These are phyloP conservation scores for Coniferiporia weirii DNA, from an alignment of 1,284 basidiomycete genomes.

Conservation along the genomic window DNA sequence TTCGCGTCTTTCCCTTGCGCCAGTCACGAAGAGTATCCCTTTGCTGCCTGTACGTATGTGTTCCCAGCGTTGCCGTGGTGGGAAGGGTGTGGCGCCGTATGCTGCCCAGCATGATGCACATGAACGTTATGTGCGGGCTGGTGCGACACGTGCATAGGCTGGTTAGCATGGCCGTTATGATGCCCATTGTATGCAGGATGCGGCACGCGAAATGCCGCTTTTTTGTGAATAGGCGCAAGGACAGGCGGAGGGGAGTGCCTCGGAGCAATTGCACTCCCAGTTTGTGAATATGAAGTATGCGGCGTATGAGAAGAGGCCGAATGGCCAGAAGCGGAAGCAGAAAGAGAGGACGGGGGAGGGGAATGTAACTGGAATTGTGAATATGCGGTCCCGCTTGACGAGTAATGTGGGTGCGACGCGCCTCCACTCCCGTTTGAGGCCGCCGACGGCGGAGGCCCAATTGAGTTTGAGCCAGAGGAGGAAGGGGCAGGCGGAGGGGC, in stretches of 20 bases:
- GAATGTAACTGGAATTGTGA: background rate
- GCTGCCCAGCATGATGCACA: background rate
- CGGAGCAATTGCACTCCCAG: background rate
- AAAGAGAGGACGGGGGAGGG: background rate
- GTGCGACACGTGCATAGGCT: background rate
- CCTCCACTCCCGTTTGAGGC: background rate
- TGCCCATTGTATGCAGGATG: background rate
- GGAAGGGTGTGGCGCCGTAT: background rate
- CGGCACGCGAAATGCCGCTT: background rate
- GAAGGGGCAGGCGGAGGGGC: background rate
- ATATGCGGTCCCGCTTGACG: background rate
- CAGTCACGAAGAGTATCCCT: background rate
- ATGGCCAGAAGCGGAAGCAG: background rate
- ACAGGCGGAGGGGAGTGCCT: slow-evolving; percentile 5
- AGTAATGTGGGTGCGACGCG: background rate
- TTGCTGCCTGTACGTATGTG: background rate
- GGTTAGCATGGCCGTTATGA: background rate
- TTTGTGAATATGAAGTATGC: background rate
- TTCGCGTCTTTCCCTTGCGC: no score
- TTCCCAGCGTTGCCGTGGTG: background rate
- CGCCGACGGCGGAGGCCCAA: background rate
- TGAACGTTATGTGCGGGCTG: background rate
- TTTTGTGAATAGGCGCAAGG: slow-evolving; percentile 8
- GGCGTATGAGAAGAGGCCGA: background rate
- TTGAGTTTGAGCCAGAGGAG: background rate